Evolutionary conservation across 2,329 filamentous ascomycete genomes (phyloP), one percentile per base, ranked within the genome.

Genomic region (Aureobasidium vineae): DNA sequence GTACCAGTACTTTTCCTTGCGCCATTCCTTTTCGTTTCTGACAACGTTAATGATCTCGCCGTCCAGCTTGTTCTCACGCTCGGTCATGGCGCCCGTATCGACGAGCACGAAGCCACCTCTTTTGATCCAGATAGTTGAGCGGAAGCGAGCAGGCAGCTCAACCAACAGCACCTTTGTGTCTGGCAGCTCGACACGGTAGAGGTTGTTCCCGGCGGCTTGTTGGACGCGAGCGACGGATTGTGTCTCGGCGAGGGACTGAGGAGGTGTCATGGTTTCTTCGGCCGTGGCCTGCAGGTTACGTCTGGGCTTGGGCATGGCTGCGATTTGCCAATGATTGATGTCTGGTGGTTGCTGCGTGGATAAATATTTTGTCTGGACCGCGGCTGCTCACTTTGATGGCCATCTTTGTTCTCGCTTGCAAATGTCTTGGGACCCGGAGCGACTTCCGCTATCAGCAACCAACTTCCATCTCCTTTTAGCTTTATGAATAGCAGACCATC

Each of bases 1-100:
- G 19, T 26, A 65, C 95, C 95, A 98, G 76, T 94, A 99, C 11
- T 82, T 73, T 80, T 90, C 88, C 79, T 96, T 97, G 73, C 92
- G 86, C 95, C 95, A 99, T 50, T 84, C 83, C 79, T 91, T 96
- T 80, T 97, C 93, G 73, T 97, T 92, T 43, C 91, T 84, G 43
- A 98, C 92, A 41, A 98, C 87, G 74, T 97, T 97, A 71, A 96
- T 84, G 72, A 99, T 97, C 77, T 97, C 91, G 16, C 94, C 95
- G 63, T 86, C 84, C 15, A 96, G 85, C 76, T 92, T 92, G 72
- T 92, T 92, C 52, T 89, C 88, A 61, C 88, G 80, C 28, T 84
- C 86, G 33, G 87, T 86, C 43, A 88, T 81, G 1, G 85, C 82
- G 36, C 83, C 82, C 28, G 86, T 89, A 70, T 98, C 90, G 16